Evolutionary conservation across 371 early-diverging fungal species (phyloP), one percentile per base, ranked within the genome.

Genomic region (Rhizomucor pusillus): DNA sequence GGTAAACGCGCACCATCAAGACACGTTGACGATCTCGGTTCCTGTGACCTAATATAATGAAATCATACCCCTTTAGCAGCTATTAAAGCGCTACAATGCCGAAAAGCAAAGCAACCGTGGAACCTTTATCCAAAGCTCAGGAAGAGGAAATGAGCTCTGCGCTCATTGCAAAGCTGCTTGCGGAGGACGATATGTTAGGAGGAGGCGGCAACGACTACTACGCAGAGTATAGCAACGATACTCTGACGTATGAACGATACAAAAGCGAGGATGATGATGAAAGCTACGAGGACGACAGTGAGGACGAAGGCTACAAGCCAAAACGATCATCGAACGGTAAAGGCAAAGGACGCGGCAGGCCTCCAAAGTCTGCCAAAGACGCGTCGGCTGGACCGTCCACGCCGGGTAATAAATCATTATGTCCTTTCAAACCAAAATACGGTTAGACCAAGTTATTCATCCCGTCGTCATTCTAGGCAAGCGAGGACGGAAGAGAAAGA

Each of bases 71-170:
- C 7, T 29, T 29, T 3, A 29, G 29, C 29, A 29, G 29, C 7
- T 29, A 7, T 3, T 3, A 3, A 29, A 29, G 29, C 29, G 7
- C 7, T 29, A 29, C 29, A 29, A 29, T 29, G 29, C 29, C 29
- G 29, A 29, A 7, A 29, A 29, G 29, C 7, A 29, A 29, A 29
- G 29, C 29, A 29, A 29, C 3, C 29, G 7, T 7, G 29, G 29
- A 29, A 29, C 29, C 29, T 5, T 41, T 62, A 44, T 56, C 64
- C 11, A 62, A 74, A 45, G 84, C 85, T 46, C 82, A 90, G 62
- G 91, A 90, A 59, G 91, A 89, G 50, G 88, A 82, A 59, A 81
- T 90, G 82, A 88, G 89, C 60, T 85, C 86, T 22, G 91, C 89
- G 7, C 65, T 86, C 23, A 90, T 90, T 67, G 91, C 91, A 45